Base-by-base conservation (phyloP, 805 yeast species). In the Saccharomycopsis javanensis region DNA sequence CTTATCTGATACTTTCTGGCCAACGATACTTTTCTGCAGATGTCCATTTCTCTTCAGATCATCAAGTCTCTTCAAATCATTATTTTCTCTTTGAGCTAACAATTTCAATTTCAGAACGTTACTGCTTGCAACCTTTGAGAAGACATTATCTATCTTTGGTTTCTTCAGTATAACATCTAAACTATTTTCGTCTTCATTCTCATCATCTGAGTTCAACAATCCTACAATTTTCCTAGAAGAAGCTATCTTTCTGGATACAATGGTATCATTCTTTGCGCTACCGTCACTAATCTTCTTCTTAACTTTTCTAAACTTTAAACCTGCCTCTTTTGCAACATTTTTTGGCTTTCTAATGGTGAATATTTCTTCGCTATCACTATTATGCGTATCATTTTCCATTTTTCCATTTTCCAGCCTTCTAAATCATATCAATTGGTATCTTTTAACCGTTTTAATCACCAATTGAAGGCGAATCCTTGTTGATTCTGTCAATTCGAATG, bases 151-250 rank as follows among this genome's bases (percentile, higher is more conserved):
- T 7, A 3, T 2, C 1, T 8, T 20, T 23, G 3, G 2, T 15
- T 20, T 11, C 6, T 30, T 51, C 31, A 7, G 20, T 30, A 11
- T 4, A 5, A 31, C 18, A 20, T 23, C 15, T 7, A 8, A 13
- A 3, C n/a, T n/a, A n/a, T n/a, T n/a, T n/a, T n/a, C n/a, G n/a
- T 57, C 42, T 1, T 58, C 45, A 13, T 58, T 56, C 3, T 55
- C 59, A 16, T 54, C 60, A 18, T 55, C 61, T 18, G 37, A 30
- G 23, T 51, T 48, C 34, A 55, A 55, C 20, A 60, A 30, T 8
- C n/a, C 34, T 16, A 55, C 46, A n/a, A 60, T 20, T 35, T 57
- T 60, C 20, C 53, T 57, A 15, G n/a, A 16, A 10, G 25, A n/a
- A 20, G 23, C 13, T 7, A 20, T 4, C 28, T 20, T 42, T 23